These are phyloP conservation scores for Tuber microsphaerosporum DNA, from an alignment of 495 filamentous ascomycete genomes.

Conservation along the genomic window DNA sequence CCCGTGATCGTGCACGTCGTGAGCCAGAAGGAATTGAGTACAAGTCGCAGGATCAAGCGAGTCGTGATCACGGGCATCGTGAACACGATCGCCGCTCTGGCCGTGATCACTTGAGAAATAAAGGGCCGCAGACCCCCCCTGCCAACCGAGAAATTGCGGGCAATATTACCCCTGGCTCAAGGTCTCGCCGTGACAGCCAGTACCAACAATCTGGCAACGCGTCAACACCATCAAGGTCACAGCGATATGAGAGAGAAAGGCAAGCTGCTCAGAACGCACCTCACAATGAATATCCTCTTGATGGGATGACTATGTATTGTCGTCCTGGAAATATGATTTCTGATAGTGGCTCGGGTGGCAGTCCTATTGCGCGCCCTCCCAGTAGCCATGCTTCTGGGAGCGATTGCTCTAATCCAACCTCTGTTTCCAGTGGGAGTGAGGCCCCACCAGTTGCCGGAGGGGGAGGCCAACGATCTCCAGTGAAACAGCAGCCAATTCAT, in stretches of 20 bases:
- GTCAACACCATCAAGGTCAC: constrained; percentile 32
- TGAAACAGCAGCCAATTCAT: constrained; percentile 28
- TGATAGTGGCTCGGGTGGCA: constrained; percentile 70
- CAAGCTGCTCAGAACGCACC: constrained; percentile 47
- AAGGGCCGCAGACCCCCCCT: constrained; percentile 28
- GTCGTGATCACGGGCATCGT: constrained; percentile 29
- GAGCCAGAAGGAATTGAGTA: constrained; percentile 10
- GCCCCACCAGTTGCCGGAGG: constrained; percentile 18
- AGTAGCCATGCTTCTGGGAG: constrained; percentile 80
- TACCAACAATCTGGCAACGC: constrained; percentile 24
- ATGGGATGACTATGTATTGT: constrained; percentile 99
- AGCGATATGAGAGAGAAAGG: constrained; percentile 35
- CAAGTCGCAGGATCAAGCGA: constrained; percentile 20
- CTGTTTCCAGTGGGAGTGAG: constrained; percentile 63
- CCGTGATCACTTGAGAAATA: constrained; percentile 22
- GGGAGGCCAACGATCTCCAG: constrained; percentile 26
- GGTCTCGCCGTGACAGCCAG: constrained; percentile 34
- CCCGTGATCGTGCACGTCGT: constrained; percentile 24
- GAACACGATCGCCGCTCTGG: constrained; percentile 24
- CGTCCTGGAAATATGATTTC: constrained; percentile 70
- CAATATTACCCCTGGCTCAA: constrained; percentile 30
- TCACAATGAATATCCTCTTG: constrained; percentile 88
- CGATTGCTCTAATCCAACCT: constrained; percentile 84
- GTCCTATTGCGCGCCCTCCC: constrained; percentile 61
- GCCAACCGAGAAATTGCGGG: constrained; percentile 22